phyloP scores from a whole-genome alignment of 129 eudicot species.

The Lactuca sativa region DNA sequence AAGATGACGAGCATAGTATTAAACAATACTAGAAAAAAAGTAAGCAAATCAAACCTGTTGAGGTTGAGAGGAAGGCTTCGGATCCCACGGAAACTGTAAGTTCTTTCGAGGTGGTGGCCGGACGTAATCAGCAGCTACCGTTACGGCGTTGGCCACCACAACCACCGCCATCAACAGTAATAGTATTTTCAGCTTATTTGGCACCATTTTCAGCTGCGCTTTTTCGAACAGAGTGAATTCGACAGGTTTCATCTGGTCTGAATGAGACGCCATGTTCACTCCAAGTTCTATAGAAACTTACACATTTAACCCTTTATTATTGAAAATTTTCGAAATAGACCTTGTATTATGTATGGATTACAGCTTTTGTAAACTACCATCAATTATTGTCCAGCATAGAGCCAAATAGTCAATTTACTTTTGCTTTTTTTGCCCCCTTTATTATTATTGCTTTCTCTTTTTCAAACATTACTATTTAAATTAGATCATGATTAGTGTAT shows the following conservation, averaged over 20 bases:
- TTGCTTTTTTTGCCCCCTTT: not conserved
- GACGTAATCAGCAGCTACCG: slow-evolving; percentile 41
- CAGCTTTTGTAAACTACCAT: slow-evolving; percentile 1
- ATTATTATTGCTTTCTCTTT: slow-evolving; percentile 9
- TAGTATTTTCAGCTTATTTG: slow-evolving; percentile 22
- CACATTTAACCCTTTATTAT: not conserved
- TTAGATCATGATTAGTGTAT: not conserved
- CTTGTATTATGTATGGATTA: not conserved
- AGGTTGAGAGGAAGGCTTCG: slow-evolving; percentile 54
- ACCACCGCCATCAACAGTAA: slow-evolving; percentile 27
- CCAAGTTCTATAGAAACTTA: not conserved
- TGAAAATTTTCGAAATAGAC: not conserved
- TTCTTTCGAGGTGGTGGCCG: slow-evolving; percentile 73
- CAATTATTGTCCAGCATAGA: slow-evolving; percentile 22
- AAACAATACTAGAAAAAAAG: not conserved
- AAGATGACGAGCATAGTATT: not conserved
- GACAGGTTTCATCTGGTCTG: slow-evolving; percentile 6
- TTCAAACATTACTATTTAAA: not conserved
- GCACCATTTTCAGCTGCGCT: slow-evolving; percentile 34
- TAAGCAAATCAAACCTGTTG: slow-evolving; percentile 52
- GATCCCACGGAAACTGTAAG: slow-evolving; percentile 53
- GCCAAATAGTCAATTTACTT: slow-evolving; percentile 19
- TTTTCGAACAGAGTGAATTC: slow-evolving; percentile 11
- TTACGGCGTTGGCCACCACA: slow-evolving; percentile 18
- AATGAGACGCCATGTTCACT: slow-evolving; percentile 10